A percentile compares a stretch with the other conserved stretches of the same genome.
Evolutionary conservation across 2,329 filamentous ascomycete species (phyloP).

Genomic region (Lasiodiplodia gonubiensis): DNA sequence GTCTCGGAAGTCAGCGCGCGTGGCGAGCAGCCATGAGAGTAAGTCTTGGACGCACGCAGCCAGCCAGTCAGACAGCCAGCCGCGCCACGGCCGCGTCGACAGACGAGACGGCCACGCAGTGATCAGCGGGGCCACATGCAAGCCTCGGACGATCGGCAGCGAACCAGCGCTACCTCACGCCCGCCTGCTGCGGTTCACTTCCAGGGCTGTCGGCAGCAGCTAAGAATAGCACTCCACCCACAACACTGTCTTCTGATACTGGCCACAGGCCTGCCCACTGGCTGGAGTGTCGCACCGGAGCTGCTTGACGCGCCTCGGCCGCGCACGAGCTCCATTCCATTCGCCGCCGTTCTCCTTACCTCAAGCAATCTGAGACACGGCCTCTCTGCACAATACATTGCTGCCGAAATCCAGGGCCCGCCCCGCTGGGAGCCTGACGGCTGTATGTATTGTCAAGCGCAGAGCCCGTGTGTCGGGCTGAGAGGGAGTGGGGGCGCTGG

Average conservation of each 20-base stretch:
- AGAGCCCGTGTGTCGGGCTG: not conserved
- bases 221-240: slow-evolving; percentile 13
- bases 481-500: not conserved
- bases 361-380: slow-evolving; percentile 10
- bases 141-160: slow-evolving; percentile 24
- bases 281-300: not conserved
- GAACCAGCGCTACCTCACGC: not conserved
- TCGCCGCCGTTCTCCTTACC: slow-evolving; percentile 12
- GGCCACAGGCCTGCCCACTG: not conserved
- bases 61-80: not conserved
- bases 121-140: slow-evolving; percentile 23
- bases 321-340: not conserved
- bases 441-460: not conserved
- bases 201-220: not conserved
- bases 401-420: slow-evolving; percentile 10
- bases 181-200: not conserved
- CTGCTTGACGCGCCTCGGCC: not conserved
- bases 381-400: not conserved
- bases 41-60: not conserved
- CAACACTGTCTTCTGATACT: not conserved
- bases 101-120: slow-evolving; percentile 16
- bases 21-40: slow-evolving; percentile 2
- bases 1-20: not conserved
- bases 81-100: slow-evolving; percentile 21
- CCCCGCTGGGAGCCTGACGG: not conserved